These are phyloP conservation scores for Lolium rigidum DNA, from an alignment of 176 grass and related monocot species.

Conservation along the genomic window DNA sequence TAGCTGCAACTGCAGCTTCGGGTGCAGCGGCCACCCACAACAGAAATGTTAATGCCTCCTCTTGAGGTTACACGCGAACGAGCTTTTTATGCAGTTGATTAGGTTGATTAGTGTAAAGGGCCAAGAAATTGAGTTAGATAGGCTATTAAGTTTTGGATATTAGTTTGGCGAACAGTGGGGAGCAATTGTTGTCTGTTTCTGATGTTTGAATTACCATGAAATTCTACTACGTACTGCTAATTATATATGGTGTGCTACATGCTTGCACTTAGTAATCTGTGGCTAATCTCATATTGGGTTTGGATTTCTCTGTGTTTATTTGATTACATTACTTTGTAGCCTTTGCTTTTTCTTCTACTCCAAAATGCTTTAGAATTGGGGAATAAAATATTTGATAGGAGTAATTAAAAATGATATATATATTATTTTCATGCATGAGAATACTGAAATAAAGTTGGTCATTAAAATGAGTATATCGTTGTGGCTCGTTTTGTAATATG, in stretches of 20 bases:
- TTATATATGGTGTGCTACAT: background rate
- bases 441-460: background rate
- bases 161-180: background rate
- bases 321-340: background rate
- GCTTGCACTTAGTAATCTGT: background rate
- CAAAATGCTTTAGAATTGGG: background rate
- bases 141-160: slow-evolving; percentile 38
- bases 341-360: background rate
- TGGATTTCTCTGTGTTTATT: background rate
- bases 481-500: background rate
- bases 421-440: background rate
- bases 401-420: background rate
- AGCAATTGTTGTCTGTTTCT: background rate
- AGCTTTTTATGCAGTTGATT: slow-evolving; percentile 25
- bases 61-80: slow-evolving; percentile 11
- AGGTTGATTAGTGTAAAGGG: slow-evolving; percentile 49
- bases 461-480: background rate
- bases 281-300: background rate
- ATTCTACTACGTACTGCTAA: background rate
- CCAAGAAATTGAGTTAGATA: slow-evolving; percentile 6
- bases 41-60: slow-evolving; percentile 48
- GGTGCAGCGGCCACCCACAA: slow-evolving; percentile 56
- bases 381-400: background rate
- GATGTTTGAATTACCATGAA: slow-evolving; percentile 25
- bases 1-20: slow-evolving; percentile 58